Base-by-base conservation (phyloP, 768 basidiomycete genomes). In the Arthromyces matolae region DNA sequence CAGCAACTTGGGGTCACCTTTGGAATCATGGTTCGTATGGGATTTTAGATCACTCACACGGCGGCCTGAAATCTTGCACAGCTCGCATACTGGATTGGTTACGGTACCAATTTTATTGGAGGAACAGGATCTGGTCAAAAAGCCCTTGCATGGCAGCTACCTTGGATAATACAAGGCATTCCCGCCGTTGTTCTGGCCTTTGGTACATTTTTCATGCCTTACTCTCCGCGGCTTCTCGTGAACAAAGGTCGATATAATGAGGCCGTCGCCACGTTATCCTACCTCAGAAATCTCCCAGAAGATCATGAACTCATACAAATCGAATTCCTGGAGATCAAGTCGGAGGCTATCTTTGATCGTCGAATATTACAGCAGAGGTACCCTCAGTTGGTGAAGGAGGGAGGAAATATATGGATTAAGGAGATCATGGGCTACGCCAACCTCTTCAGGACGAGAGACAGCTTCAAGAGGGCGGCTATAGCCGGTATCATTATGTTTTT, bases 211-310 rank as follows among this genome's bases (percentile, higher is more conserved):
- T 61, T 69, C 37, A 61, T 72, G 56, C 72, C 72, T 18, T 71
- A 67, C 43, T 73, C 73, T 16, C 73, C 73, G 16, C 66, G 73
- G 41, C 74, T 73, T 67, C 57, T 73, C 29, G 64, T 66, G 50
- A 65, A 68, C 42, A 61, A 65, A 55, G 68, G 68, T 0, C 65
- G 68, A 6, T 62, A 63, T 37, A 58, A 56, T 5, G 71, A 75
- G 33, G 70, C 71, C 6, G 43, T 68, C 19, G 40, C 53, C 12
- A 68, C 65, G 2, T 46, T 73, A 8, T 64, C 68, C 3, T 58
- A 60, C 49, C 50, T 73, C 28, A 67, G 71, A 47, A 61, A 61
- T 25, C 65, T 63, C 35, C 60, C 65, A 5, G 46, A 55, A 6
- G 60, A 68, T 42, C 54, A 70, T 2, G 28, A 60, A 29, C 47